These are phyloP conservation scores for Volvox africanus DNA, from an alignment of 139 green algal genomes.

Conservation along the genomic window DNA sequence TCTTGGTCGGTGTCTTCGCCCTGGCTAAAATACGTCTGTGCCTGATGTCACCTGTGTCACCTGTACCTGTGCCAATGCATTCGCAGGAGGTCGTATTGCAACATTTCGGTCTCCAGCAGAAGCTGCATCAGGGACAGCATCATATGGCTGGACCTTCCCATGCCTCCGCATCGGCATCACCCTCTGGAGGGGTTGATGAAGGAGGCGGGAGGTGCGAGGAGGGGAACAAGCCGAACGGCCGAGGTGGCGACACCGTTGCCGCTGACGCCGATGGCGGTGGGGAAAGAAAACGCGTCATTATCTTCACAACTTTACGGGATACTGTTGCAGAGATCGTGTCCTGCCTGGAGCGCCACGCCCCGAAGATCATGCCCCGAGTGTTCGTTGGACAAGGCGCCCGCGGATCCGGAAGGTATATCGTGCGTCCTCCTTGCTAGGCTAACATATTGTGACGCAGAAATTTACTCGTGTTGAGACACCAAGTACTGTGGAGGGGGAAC, in stretches of 20 bases:
- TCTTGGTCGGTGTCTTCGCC: too few species aligned
- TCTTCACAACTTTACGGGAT: conserved; percentile 86
- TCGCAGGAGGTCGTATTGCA: conserved; percentile 31
- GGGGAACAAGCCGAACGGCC: neutral
- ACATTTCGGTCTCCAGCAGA: conserved; percentile 21
- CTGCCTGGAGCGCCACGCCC: conserved; percentile 67
- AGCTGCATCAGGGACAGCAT: neutral
- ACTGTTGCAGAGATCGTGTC: conserved; percentile 82
- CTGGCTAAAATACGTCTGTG: too few species aligned
- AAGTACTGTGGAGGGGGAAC: too few species aligned
- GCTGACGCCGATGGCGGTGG: neutral
- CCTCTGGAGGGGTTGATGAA: neutral
- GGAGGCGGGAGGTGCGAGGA: neutral
- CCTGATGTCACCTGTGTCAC: too few species aligned
- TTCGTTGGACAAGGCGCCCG: conserved; percentile 90
- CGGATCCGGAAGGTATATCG: conserved; percentile 4
- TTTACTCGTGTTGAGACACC: too few species aligned
- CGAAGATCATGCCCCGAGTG: conserved; percentile 69
- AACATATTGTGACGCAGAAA: too few species aligned
- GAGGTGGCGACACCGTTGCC: neutral
- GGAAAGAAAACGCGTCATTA: conserved; percentile 70
- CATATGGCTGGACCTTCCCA: neutral
- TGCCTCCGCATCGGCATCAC: neutral
- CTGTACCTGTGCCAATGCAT: too few species aligned
- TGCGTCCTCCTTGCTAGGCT: neutral